Conservation (phyloP, 2,329 filamentous ascomycete genomes). For the Claviceps monticola region DNA sequence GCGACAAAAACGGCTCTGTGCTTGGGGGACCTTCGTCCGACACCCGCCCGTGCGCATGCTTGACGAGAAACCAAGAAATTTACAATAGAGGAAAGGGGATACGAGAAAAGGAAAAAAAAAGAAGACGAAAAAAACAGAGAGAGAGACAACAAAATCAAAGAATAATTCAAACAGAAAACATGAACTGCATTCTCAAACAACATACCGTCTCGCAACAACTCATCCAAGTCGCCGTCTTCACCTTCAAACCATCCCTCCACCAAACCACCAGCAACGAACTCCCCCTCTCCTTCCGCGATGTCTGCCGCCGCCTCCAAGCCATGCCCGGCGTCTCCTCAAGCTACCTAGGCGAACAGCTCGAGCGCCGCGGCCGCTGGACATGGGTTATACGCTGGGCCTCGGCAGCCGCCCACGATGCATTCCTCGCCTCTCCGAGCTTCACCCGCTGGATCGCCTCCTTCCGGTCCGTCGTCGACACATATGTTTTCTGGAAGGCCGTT, state of each 20-base stretch:
- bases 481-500: slow-evolving; percentile 12
- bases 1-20: too few relatives aligned
- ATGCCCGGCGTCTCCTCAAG: slow-evolving; percentile 19
- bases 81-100: too few relatives aligned
- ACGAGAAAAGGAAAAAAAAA: not conserved
- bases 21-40: too few relatives aligned
- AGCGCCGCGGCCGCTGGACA: slow-evolving; percentile 19
- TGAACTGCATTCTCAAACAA: slow-evolving; percentile 9
- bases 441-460: slow-evolving; percentile 26
- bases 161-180: not conserved
- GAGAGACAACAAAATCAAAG: not conserved
- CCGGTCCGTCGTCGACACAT: slow-evolving; percentile 16
- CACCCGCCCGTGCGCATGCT: too few relatives aligned
- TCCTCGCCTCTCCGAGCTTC: slow-evolving; percentile 26
- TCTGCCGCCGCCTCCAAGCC: slow-evolving; percentile 16
- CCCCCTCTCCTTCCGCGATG: slow-evolving; percentile 8
- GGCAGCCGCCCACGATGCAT: slow-evolving; percentile 20
- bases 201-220: slow-evolving; percentile 14
- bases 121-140: not conserved
- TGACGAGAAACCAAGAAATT: too few relatives aligned
- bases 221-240: slow-evolving; percentile 19
- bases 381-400: slow-evolving; percentile 23
- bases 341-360: slow-evolving; percentile 21
- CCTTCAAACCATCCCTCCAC: slow-evolving; percentile 17
- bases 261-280: slow-evolving; percentile 11